These are phyloP conservation scores for Colletotrichum shisoi DNA, from an alignment of 2,329 filamentous ascomycete species.

Conservation along the genomic window DNA sequence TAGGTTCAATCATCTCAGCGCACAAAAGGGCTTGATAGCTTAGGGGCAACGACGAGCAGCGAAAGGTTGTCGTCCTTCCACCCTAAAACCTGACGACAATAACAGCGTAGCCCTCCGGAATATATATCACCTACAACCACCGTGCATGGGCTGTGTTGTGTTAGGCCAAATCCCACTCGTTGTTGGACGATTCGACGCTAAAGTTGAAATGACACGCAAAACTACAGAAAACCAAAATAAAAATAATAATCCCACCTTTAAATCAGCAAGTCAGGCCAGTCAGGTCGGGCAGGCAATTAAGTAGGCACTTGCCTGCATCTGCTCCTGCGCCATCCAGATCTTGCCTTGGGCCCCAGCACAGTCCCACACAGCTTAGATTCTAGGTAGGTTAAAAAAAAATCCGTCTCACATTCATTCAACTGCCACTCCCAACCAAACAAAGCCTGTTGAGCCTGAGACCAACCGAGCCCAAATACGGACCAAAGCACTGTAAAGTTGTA, in stretches of 20 bases:
- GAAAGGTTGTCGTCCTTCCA: neutral
- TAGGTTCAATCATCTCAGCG: neutral
- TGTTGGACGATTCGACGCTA: neutral
- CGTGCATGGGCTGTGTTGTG: neutral
- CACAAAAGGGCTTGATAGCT: neutral
- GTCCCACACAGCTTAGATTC: conserved; percentile 13
- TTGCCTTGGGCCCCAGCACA: conserved; percentile 7
- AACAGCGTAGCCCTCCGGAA: no score
- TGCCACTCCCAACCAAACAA: neutral
- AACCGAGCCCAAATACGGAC: neutral
- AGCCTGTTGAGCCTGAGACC: neutral
- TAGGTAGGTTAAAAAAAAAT: conserved; percentile 9
- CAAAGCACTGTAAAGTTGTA: neutral
- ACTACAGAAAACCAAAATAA: neutral
- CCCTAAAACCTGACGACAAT: no score
- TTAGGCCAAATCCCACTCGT: no score
- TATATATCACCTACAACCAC: neutral
- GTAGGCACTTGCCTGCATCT: neutral
- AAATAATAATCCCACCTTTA: conserved; percentile 4
- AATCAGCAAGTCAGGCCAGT: neutral
- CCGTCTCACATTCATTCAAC: neutral
- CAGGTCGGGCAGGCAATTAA: no score
- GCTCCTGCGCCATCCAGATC: conserved; percentile 1
- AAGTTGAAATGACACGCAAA: neutral
- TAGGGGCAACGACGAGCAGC: neutral